phyloP scores from a whole-genome alignment of 2,329 filamentous ascomycete species.

The Hymenotorrendiella dingleyae region DNA sequence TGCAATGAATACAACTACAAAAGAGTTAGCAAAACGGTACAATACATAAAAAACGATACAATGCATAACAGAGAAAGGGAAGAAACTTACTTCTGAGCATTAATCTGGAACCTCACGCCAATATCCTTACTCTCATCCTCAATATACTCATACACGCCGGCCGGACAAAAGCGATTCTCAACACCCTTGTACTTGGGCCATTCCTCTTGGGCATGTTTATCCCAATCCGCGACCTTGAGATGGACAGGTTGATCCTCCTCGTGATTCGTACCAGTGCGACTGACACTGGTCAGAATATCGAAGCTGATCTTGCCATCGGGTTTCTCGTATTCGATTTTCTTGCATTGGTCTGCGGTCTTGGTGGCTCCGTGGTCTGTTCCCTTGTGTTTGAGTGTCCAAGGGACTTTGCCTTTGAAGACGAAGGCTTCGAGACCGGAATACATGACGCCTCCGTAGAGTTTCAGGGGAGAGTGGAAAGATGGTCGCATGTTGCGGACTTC shows the following conservation, averaged over 20 bases:
- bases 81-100: constrained; percentile 81
- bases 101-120: constrained; percentile 95
- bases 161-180: constrained; percentile 95
- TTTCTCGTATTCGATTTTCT: constrained; percentile 94
- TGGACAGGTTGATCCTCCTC: constrained; percentile 98
- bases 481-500: constrained; percentile 97
- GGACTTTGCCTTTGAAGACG: constrained; percentile 74
- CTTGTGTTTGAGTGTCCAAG: constrained; percentile 90
- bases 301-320: constrained; percentile 93
- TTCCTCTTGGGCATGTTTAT: constrained; percentile 74
- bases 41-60: no score
- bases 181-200: constrained; percentile 87
- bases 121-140: constrained; percentile 83
- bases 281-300: constrained; percentile 93
- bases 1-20: constrained; percentile 91
- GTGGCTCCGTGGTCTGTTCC: constrained; percentile 72
- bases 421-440: constrained; percentile 94
- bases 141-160: constrained; percentile 96
- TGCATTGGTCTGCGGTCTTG: constrained; percentile 69
- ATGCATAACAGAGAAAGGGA: not conserved
- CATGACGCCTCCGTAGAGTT: constrained; percentile 80
- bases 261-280: constrained; percentile 93
- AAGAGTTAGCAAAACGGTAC: constrained; percentile 16
- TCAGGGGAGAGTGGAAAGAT: constrained; percentile 82
- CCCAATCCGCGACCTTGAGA: constrained; percentile 91